Conservation (phyloP, 2,329 filamentous ascomycete species). For the Xylariales sp. region DNA sequence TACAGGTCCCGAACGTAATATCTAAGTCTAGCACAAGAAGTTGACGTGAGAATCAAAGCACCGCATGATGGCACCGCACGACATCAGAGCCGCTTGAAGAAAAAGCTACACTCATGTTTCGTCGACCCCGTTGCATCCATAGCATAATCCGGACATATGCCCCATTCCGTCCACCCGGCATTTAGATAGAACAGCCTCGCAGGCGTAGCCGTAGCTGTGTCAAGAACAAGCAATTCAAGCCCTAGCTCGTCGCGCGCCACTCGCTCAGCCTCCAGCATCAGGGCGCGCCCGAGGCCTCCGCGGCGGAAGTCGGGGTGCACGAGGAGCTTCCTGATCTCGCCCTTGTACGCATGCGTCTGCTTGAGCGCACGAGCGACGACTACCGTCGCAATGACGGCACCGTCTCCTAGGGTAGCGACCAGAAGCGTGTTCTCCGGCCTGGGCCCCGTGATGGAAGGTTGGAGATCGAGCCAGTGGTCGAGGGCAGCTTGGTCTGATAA, state of each 20-base stretch:
- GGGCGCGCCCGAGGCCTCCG: constrained; percentile 34
- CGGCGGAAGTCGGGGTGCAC: constrained; percentile 42
- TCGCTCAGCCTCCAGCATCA: no score
- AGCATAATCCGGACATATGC: constrained; percentile 40
- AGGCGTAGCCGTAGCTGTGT: constrained; percentile 36
- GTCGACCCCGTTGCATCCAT: no score
- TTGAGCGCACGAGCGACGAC: constrained; percentile 42
- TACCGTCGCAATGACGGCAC: constrained; percentile 39
- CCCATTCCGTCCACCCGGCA: constrained; percentile 47
- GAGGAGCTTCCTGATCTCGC: constrained; percentile 47
- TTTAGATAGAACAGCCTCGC: constrained; percentile 45
- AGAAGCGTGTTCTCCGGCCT: constrained; percentile 20
- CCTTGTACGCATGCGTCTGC: constrained; percentile 45
- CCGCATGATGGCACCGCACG: no score
- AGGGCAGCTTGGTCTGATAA: constrained; percentile 41
- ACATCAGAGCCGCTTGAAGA: no score
- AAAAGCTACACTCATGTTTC: no score
- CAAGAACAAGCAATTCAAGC: constrained; percentile 43
- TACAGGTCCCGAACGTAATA: no score
- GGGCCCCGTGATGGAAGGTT: constrained; percentile 36
- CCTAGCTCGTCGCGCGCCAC: no score
- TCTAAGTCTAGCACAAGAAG: no score
- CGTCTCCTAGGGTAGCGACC: constrained; percentile 4
- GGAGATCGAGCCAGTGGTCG: constrained; percentile 41
- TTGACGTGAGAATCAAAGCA: no score